Evolutionary conservation across 352 stramenopile species (phyloP), one percentile per base, ranked within the genome.

Genomic region (Globisporangium spiculum): DNA sequence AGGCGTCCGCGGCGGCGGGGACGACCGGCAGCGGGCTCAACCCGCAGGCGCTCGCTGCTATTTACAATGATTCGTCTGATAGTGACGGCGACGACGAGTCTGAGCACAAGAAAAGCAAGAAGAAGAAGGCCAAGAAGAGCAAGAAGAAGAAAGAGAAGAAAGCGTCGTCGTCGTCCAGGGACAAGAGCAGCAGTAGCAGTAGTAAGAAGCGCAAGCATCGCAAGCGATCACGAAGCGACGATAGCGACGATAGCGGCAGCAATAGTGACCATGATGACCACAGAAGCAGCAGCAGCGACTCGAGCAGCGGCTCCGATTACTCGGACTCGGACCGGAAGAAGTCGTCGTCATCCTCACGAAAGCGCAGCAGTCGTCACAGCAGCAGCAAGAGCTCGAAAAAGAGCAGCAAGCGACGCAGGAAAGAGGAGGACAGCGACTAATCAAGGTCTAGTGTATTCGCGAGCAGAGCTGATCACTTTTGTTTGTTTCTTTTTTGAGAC

Each of bases 41-140:
- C 57, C 83, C 85, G 10, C 85, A 93, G 66, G 85, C 85, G 41
- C 63, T 93, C 57, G 85, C 83, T 26, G 85, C 85, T 48, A 85
- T 90, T 58, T 82, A 86, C 62, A 75, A 69, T 36, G 69, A 73
- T 30, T 67, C 64, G 34, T 79, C 72, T 10, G 77, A 79, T 36
- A 75, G 64, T 34, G 65, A 70, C 27, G 63, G 67, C 24, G 75
- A 82, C 7, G 66, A 65, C 52, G 71, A 79, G n/a, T 72, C 66
- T 26, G 69, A 77, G 2, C 27, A 63, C 63, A 76, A 27, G 41
- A 77, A 52, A 44, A 64, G 56, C 20, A 56, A 56, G 8, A 64
- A 69, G 36, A 66, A 65, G 44, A 79, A 77, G 60, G 76, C 72
- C 58, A 75, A 81, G 63, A 78, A 78, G 58, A 57, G 55, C 66